A percentile compares a stretch with the other conserved stretches of the same genome.
Conservation (phyloP, 2,329 filamentous ascomycete species). For the Fusarium xylarioides region DNA sequence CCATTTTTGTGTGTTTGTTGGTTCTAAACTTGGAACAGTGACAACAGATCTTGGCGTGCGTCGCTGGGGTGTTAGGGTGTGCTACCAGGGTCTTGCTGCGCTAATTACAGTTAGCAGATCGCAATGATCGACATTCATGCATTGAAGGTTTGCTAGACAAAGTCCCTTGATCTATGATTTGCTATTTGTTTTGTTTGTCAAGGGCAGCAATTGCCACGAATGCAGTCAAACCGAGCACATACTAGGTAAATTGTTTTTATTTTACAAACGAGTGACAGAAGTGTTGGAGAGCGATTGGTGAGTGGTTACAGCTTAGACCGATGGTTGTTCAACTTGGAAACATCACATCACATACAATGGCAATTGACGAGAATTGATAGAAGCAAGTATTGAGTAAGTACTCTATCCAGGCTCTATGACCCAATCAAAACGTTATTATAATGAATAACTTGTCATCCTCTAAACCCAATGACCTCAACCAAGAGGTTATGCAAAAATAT, state of each 20-base stretch:
- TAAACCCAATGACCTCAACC: neutral
- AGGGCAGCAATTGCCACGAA: neutral
- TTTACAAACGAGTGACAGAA: neutral
- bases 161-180: neutral
- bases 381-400: conserved; percentile 8
- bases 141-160: neutral
- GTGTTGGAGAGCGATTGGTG: rapidly evolving
- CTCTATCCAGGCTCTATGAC: neutral
- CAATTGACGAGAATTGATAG: neutral
- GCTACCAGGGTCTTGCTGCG: neutral
- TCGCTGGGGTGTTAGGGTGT: neutral
- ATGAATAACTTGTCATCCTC: neutral
- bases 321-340: too few species aligned
- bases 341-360: neutral
- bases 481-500: neutral
- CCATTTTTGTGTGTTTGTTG: neutral
- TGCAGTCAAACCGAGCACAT: too few species aligned
- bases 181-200: neutral
- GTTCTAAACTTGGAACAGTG: neutral
- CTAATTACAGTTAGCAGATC: conserved; percentile 5
- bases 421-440: conserved; percentile 5
- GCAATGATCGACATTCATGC: conserved; percentile 5
- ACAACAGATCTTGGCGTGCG: neutral
- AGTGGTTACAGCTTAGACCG: neutral
- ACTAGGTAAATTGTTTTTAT: too few species aligned